A percentile compares a stretch with the other conserved stretches of the same genome.
Conservation (phyloP, 1,284 basidiomycete species). For the Sporisorium graminicola region DNA sequence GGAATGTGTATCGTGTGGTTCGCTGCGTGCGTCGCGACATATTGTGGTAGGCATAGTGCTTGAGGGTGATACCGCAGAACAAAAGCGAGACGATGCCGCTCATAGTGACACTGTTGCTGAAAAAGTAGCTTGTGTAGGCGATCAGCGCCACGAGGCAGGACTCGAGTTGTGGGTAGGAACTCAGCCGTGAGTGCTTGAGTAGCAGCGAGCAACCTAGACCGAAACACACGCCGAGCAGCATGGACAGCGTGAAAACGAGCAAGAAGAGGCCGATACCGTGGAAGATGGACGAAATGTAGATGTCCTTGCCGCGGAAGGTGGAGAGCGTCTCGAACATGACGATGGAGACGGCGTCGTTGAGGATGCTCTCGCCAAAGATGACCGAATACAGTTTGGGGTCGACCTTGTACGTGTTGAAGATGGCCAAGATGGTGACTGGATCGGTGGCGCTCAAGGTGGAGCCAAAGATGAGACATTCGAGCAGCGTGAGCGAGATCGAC, state of each 20-base stretch:
- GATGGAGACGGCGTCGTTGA: constrained; percentile 99
- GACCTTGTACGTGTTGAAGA: constrained; percentile 98
- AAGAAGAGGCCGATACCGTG: constrained; percentile 96
- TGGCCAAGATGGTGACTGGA: constrained; percentile 96
- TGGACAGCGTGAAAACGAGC: constrained; percentile 91
- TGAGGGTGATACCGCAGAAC: constrained; percentile 98
- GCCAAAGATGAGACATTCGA: constrained; percentile 94
- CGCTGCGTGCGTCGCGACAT: constrained; percentile 96
- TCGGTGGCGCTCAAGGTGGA: constrained; percentile 97
- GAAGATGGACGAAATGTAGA: constrained; percentile 89
- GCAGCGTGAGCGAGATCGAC: constrained; percentile 59
- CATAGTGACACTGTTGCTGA: constrained; percentile 91
- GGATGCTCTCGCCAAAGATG: constrained; percentile 96
- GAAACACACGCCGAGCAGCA: constrained; percentile 91
- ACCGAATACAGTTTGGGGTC: constrained; percentile 97
- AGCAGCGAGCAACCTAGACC: constrained; percentile 90
- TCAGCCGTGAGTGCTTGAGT: constrained; percentile 92
- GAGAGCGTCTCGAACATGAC: constrained; percentile 99
- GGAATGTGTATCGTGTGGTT: constrained; percentile 85
- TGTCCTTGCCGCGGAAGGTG: constrained; percentile 89
- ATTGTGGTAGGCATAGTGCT: constrained; percentile 99
- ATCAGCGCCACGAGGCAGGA: constrained; percentile 92
- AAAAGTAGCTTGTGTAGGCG: constrained; percentile 98
- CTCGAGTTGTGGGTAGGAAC: constrained; percentile 84
- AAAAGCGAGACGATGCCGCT: constrained; percentile 97